Evolutionary conservation across 169 alveolate genomes (phyloP).

Genomic region (Cryptosporidium muris): DNA sequence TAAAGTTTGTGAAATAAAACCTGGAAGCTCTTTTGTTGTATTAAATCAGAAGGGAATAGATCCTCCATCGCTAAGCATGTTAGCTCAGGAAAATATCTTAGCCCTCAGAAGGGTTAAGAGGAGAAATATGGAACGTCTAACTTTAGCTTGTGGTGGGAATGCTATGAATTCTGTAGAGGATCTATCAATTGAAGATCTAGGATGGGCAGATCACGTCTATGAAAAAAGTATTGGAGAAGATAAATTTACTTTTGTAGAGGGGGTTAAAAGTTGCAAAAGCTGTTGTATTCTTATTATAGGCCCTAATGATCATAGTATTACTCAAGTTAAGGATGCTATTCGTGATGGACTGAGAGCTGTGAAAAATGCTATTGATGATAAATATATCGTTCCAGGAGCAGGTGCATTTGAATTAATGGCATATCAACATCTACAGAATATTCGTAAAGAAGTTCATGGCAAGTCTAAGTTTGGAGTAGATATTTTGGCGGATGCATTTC

Average conservation of each 20-base stretch:
- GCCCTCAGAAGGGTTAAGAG: constrained; percentile 97
- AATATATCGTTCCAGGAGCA: constrained; percentile 96
- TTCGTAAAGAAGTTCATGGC: constrained; percentile 85
- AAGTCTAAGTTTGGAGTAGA: constrained; percentile 95
- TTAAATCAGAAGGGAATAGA: constrained; percentile 99
- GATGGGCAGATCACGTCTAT: constrained; percentile 95
- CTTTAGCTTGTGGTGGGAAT: constrained; percentile 98
- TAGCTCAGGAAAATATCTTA: constrained; percentile 96
- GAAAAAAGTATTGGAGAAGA: constrained; percentile 97
- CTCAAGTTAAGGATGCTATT: constrained; percentile 93
- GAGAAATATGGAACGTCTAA: constrained; percentile 97
- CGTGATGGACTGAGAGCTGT: constrained; percentile 98
- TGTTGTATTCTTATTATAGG: constrained; percentile 97
- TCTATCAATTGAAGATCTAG: constrained; percentile 93
- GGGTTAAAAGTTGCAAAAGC: constrained; percentile 93
- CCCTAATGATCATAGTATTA: constrained; percentile 95
- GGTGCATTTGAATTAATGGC: constrained; percentile 97
- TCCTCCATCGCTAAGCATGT: constrained; percentile 98
- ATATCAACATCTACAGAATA: constrained; percentile 84
- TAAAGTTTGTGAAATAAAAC: constrained; percentile 81
- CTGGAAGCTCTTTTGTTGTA: constrained; percentile 89
- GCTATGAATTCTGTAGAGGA: constrained; percentile 97
- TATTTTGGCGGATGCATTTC: constrained; percentile 95
- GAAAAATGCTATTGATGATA: constrained; percentile 94
- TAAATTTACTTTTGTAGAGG: constrained; percentile 97